Percentiles rank a stretch among this genome's conserved stretches.
phyloP scores from a whole-genome alignment of 441 rosid species.

The Omphalea diandra region DNA sequence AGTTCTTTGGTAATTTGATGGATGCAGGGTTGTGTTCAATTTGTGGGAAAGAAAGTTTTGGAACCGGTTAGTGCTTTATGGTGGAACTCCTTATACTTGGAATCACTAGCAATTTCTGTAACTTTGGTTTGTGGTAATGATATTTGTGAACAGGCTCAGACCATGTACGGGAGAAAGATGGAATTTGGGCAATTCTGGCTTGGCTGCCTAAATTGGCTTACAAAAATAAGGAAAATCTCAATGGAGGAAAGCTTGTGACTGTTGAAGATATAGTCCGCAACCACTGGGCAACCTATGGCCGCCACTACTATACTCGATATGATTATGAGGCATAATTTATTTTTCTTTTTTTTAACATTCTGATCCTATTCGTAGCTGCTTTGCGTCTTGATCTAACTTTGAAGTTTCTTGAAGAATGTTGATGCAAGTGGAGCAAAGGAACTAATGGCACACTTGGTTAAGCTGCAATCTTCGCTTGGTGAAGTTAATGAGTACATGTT shows the following conservation, averaged over 20 bases:
- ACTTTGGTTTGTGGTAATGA: constrained; percentile 17
- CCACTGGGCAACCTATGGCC: constrained; percentile 93
- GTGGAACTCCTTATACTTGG: background rate
- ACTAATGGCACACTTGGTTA: constrained; percentile 81
- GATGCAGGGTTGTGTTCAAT: constrained; percentile 94
- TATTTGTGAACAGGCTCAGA: constrained; percentile 70
- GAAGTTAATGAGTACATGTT: constrained; percentile 68
- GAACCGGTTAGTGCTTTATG: constrained; percentile 86
- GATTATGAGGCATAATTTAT: constrained; percentile 77
- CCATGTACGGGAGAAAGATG: constrained; percentile 96
- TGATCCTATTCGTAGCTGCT: background rate
- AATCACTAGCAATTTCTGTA: background rate
- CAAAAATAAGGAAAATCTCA: constrained; percentile 67
- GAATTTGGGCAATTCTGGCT: constrained; percentile 98
- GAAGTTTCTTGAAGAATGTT: constrained; percentile 64
- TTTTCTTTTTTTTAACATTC: background rate
- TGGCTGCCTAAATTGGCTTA: constrained; percentile 93
- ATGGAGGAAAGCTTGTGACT: constrained; percentile 68
- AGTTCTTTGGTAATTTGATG: constrained; percentile 98
- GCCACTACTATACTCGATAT: constrained; percentile 95
- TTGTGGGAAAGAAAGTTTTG: constrained; percentile 99
- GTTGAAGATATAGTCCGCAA: constrained; percentile 93
- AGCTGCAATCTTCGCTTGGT: constrained; percentile 68
- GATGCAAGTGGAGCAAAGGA: constrained; percentile 91
- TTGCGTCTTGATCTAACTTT: constrained; percentile 25